Evolutionary conservation across 345 rosid species (phyloP).

Genomic region (Lepidium aucheri): DNA sequence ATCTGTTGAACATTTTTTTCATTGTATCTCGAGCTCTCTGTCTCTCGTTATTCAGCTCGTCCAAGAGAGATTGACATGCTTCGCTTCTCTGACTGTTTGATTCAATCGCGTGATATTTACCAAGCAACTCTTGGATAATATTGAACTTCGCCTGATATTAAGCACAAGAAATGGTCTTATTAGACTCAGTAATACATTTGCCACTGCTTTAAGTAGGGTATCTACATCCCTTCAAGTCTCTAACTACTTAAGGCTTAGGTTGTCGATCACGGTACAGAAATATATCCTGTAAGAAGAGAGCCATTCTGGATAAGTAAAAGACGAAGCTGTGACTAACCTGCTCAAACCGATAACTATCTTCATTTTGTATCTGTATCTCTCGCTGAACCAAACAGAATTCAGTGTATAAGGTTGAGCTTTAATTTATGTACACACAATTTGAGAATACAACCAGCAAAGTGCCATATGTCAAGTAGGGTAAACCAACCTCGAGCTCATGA

Average conservation of each 20-base stretch:
- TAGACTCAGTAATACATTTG: neutral
- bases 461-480: neutral
- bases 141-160: constrained; percentile 75
- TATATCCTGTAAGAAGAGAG: neutral
- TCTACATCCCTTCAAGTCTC: neutral
- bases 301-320: neutral
- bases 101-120: constrained; percentile 58
- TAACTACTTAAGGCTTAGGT: neutral
- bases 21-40: constrained; percentile 55
- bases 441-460: neutral
- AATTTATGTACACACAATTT: neutral
- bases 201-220: neutral
- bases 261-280: neutral
- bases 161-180: neutral
- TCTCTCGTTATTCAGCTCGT: constrained; percentile 71
- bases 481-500: constrained; percentile 82
- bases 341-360: constrained; percentile 70
- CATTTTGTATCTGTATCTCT: constrained; percentile 74
- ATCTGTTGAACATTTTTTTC: constrained; percentile 85
- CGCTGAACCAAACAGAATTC: constrained; percentile 45
- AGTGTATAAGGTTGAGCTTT: neutral
- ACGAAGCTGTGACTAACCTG: constrained; percentile 41
- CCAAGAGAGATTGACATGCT: constrained; percentile 45
- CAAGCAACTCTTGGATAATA: constrained; percentile 88
- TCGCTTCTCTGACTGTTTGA: constrained; percentile 40